Evolutionary conservation across 345 rosid species (phyloP), one percentile per base, ranked within the genome.

Genomic region (Ceriops tagal): DNA sequence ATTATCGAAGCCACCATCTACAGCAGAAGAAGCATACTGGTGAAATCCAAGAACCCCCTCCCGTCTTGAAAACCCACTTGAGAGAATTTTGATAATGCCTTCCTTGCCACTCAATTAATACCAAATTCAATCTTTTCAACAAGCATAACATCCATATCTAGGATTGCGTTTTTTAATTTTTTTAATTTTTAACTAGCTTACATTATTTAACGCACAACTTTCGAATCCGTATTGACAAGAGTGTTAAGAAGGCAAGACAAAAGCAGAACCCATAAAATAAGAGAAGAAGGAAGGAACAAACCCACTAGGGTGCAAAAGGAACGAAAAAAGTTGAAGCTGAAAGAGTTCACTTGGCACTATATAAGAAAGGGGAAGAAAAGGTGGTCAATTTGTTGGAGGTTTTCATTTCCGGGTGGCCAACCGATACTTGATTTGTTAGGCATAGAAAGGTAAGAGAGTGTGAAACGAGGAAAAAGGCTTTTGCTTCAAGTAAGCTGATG

Each of bases 71-170:
- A 59, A 57, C 60, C 55, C 62, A 64, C 67, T 67, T 52, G 67
- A 58, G 61, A 73, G 83, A 81, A 75, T 67, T 68, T 76, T 43
- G 35, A 63, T 31, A 74, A 75, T 81, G 75, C 87, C 72, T 83
- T 86, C 70, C 92, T 80, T 83, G 31, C 70, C 69, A 72, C 32
- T 60, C 71, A 84, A 71, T 78, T 66, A 49, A 82, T 75, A 69
- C 86, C 83, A 86, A 85, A 79, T 74, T 68, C 82, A 81, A 72
- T 76, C 62, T 66, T 75, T 75, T 53, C 78, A 79, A 80, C 84
- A 75, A 85, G 72, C 77, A 81, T 61, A 78, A 51, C 8, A 64
- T 28, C 19, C 19, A 57, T 43, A 59, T 35, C 60, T 58, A 65
- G 52, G 59, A 49, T 65, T 74, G 30, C 28, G 56, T 53, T 66